Base-by-base conservation (phyloP, 129 eudicot genomes). In the Dittrichia graveolens region DNA sequence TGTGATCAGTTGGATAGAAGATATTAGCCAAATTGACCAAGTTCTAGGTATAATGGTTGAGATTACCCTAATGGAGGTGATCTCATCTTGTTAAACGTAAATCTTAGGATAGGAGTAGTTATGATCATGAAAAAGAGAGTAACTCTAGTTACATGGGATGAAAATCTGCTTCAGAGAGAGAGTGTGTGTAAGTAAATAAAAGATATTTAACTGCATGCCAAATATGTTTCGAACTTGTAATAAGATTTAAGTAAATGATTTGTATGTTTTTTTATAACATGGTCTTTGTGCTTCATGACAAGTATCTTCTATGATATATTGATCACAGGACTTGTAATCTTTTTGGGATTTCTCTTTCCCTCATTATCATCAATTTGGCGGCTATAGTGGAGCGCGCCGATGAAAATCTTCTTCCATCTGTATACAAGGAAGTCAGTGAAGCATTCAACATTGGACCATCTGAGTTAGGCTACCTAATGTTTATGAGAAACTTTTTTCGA, bases 351-450 rank as follows among this genome's bases (percentile, higher is more conserved):
- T 90, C 98, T 7, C 89, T 94, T 18, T 88, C 98, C 35, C 78
- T 94, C 1, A 77, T 94, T 41, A 86, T 94, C 73, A 94, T 94
- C 84, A 94, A 94, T 83, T 71, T 94, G 84, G 98, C 98, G 15
- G 85, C 98, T 6, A 88, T 94, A 77, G 89, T 94, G 89, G 98
- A 94, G 63, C 87, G 97, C 3, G 95, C 98, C 16, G 97, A 94
- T 61, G 98, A 94, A 71, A 90, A 94, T 78, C 97, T 94, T 72
- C 98, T 94, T 53, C 96, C 98, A 79, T 80, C 98, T 3, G 98
- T 94, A 39, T 94, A 94, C 86, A 94, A 90, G 77, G 98, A 94
- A 90, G 91, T 94, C 35, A 94, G 98, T 65, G 96, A 90, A 83
- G 87, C 96, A 15, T 94, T 94, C 70, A 59, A 76, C 34, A 87